A percentile compares a stretch with the other conserved stretches of the same genome.
phyloP scores from a whole-genome alignment of 441 rosid genomes.

The Eutrema salsugineum region DNA sequence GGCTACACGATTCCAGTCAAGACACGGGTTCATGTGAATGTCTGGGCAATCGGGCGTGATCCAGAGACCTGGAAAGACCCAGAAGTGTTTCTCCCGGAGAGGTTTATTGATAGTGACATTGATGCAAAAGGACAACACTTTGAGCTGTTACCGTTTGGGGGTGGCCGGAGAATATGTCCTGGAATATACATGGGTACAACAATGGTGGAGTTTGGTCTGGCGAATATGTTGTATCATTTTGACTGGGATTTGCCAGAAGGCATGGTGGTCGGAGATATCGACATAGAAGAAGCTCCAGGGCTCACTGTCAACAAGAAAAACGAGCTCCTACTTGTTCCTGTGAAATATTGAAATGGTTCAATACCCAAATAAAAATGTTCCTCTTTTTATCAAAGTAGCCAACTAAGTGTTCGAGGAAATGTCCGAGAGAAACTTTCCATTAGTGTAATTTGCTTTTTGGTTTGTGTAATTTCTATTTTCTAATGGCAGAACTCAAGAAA shows the following conservation, averaged over 20 bases:
- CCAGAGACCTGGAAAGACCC: constrained; percentile 21
- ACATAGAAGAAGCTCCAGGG: constrained; percentile 9
- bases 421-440: too few relatives aligned
- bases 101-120: background rate
- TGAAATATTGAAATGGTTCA: too few relatives aligned
- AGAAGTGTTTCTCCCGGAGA: constrained; percentile 5
- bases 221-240: background rate
- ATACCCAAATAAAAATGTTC: too few relatives aligned
- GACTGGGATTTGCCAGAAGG: constrained; percentile 11
- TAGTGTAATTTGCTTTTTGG: too few relatives aligned
- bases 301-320: constrained; percentile 3
- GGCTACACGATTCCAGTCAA: background rate
- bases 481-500: too few relatives aligned
- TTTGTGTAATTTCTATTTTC: too few relatives aligned
- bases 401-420: too few relatives aligned
- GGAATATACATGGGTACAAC: background rate
- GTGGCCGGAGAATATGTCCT: constrained; percentile 11
- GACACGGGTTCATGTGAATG: constrained; percentile 1
- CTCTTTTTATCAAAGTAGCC: too few relatives aligned
- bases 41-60: constrained; percentile 39
- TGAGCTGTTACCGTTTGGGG: constrained; percentile 11
- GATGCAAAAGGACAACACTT: constrained; percentile 11
- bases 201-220: constrained; percentile 10
- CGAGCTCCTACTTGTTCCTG: constrained; percentile 7
- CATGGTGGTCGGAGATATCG: background rate